Evolutionary conservation across 345 rosid species (phyloP).

Genomic region (Eucalyptus viminalis): DNA sequence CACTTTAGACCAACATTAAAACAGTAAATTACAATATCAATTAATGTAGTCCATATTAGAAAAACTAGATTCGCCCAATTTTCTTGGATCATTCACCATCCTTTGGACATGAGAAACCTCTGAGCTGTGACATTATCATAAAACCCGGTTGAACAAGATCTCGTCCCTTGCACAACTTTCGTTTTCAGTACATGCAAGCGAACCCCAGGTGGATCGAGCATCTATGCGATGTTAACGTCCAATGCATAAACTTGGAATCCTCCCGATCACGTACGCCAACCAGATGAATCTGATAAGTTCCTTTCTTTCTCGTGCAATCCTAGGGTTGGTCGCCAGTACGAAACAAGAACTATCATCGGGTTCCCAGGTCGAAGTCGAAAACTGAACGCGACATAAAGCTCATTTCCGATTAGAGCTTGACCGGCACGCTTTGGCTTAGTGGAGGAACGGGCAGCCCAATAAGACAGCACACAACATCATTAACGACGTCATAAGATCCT

Average conservation of each 20-base stretch:
- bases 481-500: neutral
- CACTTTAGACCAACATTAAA: too few species aligned
- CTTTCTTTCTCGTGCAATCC: neutral
- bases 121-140: rapidly evolving
- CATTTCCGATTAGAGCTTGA: neutral
- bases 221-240: neutral
- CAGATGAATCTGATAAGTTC: neutral
- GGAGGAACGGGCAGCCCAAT: neutral
- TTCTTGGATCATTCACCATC: neutral
- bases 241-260: neutral
- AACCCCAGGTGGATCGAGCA: neutral
- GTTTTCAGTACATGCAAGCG: neutral
- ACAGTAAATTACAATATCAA: too few species aligned
- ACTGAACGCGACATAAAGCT: neutral
- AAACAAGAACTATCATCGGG: neutral
- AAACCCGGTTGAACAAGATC: neutral
- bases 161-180: neutral
- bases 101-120: neutral
- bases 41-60: too few species aligned
- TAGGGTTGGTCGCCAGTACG: neutral
- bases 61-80: too few species aligned
- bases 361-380: neutral
- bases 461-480: neutral
- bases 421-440: neutral
- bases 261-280: neutral